phyloP scores from a whole-genome alignment of 352 stramenopile species.

The Globisporangium heterothallicum region DNA sequence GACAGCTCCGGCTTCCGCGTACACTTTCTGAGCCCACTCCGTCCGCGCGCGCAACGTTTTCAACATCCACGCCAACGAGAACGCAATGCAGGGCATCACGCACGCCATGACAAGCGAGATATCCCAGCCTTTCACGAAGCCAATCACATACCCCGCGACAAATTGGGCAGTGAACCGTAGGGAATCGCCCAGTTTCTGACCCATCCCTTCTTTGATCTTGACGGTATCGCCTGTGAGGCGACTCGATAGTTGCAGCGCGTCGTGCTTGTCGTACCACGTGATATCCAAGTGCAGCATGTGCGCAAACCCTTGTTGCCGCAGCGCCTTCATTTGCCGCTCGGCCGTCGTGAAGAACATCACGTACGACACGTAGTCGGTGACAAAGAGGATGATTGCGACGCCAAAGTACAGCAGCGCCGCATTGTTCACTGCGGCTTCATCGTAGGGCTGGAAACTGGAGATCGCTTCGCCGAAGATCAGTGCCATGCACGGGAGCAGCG shows the following conservation, averaged over 20 bases:
- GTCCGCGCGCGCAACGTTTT: constrained; percentile 15
- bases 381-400: constrained; percentile 28
- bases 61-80: constrained; percentile 31
- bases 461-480: constrained; percentile 45
- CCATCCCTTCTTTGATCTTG: constrained; percentile 59
- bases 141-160: constrained; percentile 34
- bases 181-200: constrained; percentile 40
- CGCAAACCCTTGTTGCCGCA: constrained; percentile 24
- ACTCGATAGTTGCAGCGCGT: constrained; percentile 36
- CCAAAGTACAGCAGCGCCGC: constrained; percentile 23
- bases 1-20: constrained; percentile 40
- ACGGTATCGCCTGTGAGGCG: constrained; percentile 42
- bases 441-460: constrained; percentile 27
- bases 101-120: constrained; percentile 38
- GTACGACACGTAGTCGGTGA: constrained; percentile 26
- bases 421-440: constrained; percentile 23
- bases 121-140: constrained; percentile 41
- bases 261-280: constrained; percentile 40
- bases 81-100: constrained; percentile 37
- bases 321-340: constrained; percentile 42
- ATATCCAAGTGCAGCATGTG: constrained; percentile 55
- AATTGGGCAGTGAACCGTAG: constrained; percentile 34
- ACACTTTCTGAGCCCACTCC: constrained; percentile 32
- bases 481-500: constrained; percentile 45
- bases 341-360: constrained; percentile 22